A percentile compares a stretch with the other conserved stretches of the same genome.
Evolutionary conservation across 78 protist genomes (phyloP).

Genomic region (Dictyostelium brefeldianum): DNA sequence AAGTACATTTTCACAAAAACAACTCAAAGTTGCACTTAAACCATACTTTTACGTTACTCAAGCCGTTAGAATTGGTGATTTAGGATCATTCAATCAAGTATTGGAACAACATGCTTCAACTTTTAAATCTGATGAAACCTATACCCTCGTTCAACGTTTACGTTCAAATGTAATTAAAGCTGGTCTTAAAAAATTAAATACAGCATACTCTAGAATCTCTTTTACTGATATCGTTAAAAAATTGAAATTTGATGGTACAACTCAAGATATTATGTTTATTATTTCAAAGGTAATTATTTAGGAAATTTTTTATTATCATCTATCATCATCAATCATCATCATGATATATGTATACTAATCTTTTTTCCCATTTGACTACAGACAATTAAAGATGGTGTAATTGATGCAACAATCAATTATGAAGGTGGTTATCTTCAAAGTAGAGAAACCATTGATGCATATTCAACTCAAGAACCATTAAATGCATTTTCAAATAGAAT

Average conservation of each 20-base stretch:
- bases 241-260: constrained; percentile 90
- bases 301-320: too few relatives aligned
- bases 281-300: constrained; percentile 84
- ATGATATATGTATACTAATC: too few relatives aligned
- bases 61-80: constrained; percentile 95
- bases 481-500: constrained; percentile 91
- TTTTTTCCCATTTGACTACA: not conserved
- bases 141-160: constrained; percentile 89
- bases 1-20: constrained; percentile 83
- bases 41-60: constrained; percentile 94
- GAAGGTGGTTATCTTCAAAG: constrained; percentile 75
- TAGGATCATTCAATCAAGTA: constrained; percentile 77
- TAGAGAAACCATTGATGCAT: constrained; percentile 89
- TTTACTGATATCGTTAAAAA: constrained; percentile 89
- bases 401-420: constrained; percentile 89
- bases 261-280: constrained; percentile 95
- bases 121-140: constrained; percentile 90
- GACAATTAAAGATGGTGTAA: constrained; percentile 90
- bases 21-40: constrained; percentile 75
- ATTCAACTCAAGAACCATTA: constrained; percentile 93
- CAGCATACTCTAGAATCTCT: constrained; percentile 93
- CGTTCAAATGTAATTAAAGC: constrained; percentile 97
- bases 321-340: too few relatives aligned
- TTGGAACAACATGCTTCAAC: constrained; percentile 59
- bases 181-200: constrained; percentile 92